A percentile compares a stretch with the other conserved stretches of the same genome.
Conservation (phyloP, 2,329 filamentous ascomycete species). For the Proliferodiscus dingleyae region DNA sequence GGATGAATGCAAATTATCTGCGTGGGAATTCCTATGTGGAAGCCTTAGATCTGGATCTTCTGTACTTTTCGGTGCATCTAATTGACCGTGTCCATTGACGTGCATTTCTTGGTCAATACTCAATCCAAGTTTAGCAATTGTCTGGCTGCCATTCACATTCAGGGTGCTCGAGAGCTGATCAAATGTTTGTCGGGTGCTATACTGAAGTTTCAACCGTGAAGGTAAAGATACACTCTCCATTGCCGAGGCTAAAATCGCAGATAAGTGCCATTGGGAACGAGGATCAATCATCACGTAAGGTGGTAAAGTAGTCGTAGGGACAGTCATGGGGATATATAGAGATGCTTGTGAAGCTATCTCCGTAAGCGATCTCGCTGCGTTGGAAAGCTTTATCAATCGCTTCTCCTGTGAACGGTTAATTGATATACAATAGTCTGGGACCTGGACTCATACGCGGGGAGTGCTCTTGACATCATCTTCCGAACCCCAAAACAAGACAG, state of each 20-base stretch:
- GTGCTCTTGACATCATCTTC: slow-evolving; percentile 55
- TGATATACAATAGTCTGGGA: slow-evolving; percentile 2
- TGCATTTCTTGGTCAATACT: slow-evolving; percentile 34
- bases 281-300: slow-evolving; percentile 54
- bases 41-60: slow-evolving; percentile 19
- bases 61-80: slow-evolving; percentile 5
- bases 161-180: slow-evolving; percentile 60
- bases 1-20: slow-evolving; percentile 23
- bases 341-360: slow-evolving; percentile 67
- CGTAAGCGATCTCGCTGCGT: slow-evolving; percentile 67
- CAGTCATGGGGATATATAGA: slow-evolving; percentile 69
- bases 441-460: slow-evolving; percentile 43
- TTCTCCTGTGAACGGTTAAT: slow-evolving; percentile 45
- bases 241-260: slow-evolving; percentile 69
- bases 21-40: slow-evolving; percentile 2
- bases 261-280: slow-evolving; percentile 71
- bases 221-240: slow-evolving; percentile 77
- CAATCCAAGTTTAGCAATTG: slow-evolving; percentile 70
- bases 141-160: slow-evolving; percentile 73
- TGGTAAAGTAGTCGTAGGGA: slow-evolving; percentile 54
- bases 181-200: slow-evolving; percentile 44
- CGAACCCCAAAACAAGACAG: slow-evolving; percentile 81
- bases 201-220: slow-evolving; percentile 56
- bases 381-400: slow-evolving; percentile 61
- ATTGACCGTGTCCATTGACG: slow-evolving; percentile 16